Evolutionary conservation across 106 monocot species (phyloP).

Genomic region (Platanthera zijinensis): DNA sequence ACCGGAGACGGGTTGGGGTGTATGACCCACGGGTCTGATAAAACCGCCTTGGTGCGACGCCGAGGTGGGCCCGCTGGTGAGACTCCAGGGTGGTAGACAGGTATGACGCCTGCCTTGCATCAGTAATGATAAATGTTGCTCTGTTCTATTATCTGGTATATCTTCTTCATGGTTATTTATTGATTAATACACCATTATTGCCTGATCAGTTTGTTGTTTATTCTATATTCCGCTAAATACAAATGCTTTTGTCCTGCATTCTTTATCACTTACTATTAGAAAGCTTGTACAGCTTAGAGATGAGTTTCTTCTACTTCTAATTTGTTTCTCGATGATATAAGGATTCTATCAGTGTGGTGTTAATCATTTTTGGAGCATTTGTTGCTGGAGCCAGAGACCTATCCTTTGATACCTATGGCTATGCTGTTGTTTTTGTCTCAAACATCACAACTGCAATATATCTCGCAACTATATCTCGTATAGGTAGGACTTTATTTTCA

Average conservation of each 20-base stretch:
- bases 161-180: neutral
- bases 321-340: conserved; percentile 34
- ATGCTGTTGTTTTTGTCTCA: conserved; percentile 73
- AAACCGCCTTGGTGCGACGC: too few relatives aligned
- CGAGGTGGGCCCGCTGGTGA: too few relatives aligned
- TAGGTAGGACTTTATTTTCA: conserved; percentile 45
- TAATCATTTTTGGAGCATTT: conserved; percentile 95
- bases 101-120: neutral
- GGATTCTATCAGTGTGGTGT: conserved; percentile 59
- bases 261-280: neutral
- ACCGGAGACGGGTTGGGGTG: too few relatives aligned
- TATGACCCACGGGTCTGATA: too few relatives aligned
- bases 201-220: neutral
- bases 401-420: conserved; percentile 80
- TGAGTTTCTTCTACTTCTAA: conserved; percentile 17
- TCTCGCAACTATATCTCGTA: conserved; percentile 87
- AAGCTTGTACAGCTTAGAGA: neutral
- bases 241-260: neutral
- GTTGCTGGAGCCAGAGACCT: conserved; percentile 87
- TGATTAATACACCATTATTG: neutral
- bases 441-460: conserved; percentile 92
- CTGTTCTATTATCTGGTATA: neutral
- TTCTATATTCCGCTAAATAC: neutral
- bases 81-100: too few relatives aligned
- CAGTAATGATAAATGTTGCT: neutral